Evolutionary conservation across 2,329 filamentous ascomycete species (phyloP).

Genomic region (Monilinia polystroma): DNA sequence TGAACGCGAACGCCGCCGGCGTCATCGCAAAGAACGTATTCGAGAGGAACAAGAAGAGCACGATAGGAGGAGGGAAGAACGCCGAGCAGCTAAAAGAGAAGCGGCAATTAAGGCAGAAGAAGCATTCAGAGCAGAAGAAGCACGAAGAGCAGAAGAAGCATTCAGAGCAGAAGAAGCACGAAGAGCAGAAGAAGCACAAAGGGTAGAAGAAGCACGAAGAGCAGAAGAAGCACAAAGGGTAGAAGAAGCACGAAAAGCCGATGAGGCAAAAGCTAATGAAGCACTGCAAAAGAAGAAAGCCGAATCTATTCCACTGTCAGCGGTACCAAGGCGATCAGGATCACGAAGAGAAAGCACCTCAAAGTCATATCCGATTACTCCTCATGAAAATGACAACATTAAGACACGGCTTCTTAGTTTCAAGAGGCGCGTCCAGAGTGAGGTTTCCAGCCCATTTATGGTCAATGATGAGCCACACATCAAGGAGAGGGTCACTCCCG

Average conservation of each 20-base stretch:
- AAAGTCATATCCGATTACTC: conserved; percentile 1
- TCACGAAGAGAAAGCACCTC: conserved; percentile 19
- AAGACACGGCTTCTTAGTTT: conserved; percentile 12
- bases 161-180: not conserved
- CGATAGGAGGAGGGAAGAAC: conserved; percentile 36
- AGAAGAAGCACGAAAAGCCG: not conserved
- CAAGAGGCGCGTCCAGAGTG: conserved; percentile 26
- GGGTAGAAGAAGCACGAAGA: not conserved
- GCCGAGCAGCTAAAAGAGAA: conserved; percentile 28
- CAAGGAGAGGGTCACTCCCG: conserved; percentile 27
- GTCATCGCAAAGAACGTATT: conserved; percentile 32
- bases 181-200: conserved; percentile 7
- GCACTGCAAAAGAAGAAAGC: not conserved
- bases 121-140: conserved; percentile 9
- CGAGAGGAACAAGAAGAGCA: conserved; percentile 39
- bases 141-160: conserved; percentile 1
- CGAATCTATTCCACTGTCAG: not conserved
- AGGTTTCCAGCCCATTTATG: conserved; percentile 35
- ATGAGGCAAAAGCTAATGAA: conserved; percentile 13
- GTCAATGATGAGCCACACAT: conserved; percentile 31
- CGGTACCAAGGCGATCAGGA: conserved; percentile 12
- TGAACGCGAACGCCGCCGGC: conserved; percentile 25
- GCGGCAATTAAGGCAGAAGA: conserved; percentile 15
- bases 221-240: conserved; percentile 9
- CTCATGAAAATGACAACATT: conserved; percentile 13